phyloP scores from a whole-genome alignment of 441 rosid species.

The Theobroma grandiflorum region DNA sequence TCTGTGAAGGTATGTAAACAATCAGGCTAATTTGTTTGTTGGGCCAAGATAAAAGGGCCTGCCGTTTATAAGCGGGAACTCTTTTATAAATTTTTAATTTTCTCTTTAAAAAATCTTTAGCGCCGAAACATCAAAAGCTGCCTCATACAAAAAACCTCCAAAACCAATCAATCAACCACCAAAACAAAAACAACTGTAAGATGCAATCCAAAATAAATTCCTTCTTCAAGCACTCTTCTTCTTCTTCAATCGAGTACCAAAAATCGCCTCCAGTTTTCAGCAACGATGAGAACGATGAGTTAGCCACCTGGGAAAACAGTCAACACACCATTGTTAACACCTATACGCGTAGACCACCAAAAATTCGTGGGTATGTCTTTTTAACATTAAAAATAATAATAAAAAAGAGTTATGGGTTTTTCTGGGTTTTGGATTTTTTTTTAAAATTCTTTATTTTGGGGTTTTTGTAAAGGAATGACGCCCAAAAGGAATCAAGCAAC shows the following conservation, averaged over 20 bases:
- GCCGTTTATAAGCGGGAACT: not conserved
- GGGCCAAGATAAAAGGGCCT: no score
- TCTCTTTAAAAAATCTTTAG: not conserved
- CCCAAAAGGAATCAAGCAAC: constrained; percentile 24
- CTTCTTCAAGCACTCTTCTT: constrained; percentile 67
- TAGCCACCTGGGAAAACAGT: constrained; percentile 51
- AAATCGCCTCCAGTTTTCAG: constrained; percentile 21
- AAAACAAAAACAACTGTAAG: not conserved
- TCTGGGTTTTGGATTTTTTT: not conserved
- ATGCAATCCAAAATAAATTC: constrained; percentile 85
- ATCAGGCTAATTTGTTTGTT: no score
- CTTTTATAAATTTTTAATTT: not conserved
- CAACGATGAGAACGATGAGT: constrained; percentile 46
- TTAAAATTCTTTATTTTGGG: not conserved
- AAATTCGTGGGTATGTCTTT: constrained; percentile 40
- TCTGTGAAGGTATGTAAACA: no score
- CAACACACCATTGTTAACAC: constrained; percentile 49
- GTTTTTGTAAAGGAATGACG: constrained; percentile 34
- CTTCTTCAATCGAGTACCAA: constrained; percentile 27
- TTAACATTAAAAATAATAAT: not conserved
- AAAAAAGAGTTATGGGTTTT: not conserved
- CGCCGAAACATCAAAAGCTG: not conserved
- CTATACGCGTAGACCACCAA: constrained; percentile 59
- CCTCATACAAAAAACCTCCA: not conserved
- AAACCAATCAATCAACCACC: not conserved